Evolutionary conservation across 805 yeast genomes (phyloP), one percentile per base, ranked within the genome.

Genomic region (Sungouiozyma ichnusensis): DNA sequence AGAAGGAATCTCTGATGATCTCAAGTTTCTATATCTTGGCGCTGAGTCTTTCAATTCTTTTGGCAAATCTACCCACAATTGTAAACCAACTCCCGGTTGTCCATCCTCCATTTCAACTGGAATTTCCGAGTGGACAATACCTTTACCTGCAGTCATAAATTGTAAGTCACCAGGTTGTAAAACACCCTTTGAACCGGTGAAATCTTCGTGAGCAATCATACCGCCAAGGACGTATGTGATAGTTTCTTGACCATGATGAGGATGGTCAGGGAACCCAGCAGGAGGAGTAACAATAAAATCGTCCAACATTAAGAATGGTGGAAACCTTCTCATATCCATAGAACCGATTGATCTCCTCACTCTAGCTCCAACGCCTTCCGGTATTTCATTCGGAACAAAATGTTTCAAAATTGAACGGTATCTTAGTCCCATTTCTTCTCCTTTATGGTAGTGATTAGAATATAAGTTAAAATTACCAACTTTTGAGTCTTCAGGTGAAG

Each of bases 81-180:
- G 96, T 68, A 85, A 66, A 46, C 94, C 94, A 42, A 67, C 70
- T 16, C 73, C 63, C 1, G 79, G 76, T 34, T 71, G 71, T 20
- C 65, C 64, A 33, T 72, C 67, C 16, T 66, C 67, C 46, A 65
- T 63, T 33, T 69, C 66, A 31, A 79, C 79, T 7, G 95, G 95
- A 76, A 85, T 85, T 57, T 86, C 95, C 2, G 86, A 74, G 60
- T 85, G 95, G 42, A 83, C 83, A 32, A 85, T 76, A 39, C 94
- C 96, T 52, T 73, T 74, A 45, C 95, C 95, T 4, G 95, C 95
- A 20, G 95, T 86, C 95, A 86, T 86, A 61, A 86, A 85, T 61
- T 86, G 96, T 50, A 87, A 67, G 58, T 86, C 96, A 44, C 95
- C 95, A 6, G 85, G 76, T 47, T 74, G 70, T 41, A 87, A 64